Evolutionary conservation across 495 filamentous ascomycete genomes (phyloP), one percentile per base, ranked within the genome.

Genomic region (Ascobolus immersus): DNA sequence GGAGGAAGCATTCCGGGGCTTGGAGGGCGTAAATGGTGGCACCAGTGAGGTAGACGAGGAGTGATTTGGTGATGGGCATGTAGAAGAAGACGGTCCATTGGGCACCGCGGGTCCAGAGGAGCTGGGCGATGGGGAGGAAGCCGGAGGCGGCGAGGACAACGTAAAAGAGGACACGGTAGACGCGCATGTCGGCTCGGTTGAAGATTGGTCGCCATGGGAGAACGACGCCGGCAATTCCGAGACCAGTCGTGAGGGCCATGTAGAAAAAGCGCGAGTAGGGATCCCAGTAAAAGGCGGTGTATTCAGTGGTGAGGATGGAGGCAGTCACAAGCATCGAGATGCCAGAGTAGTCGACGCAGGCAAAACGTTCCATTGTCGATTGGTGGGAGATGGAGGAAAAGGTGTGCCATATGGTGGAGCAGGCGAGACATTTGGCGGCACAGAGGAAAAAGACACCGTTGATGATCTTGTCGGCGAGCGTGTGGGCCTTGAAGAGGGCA

Each of bases 241-340:
- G 62, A 12, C 69, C 51, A 42, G 77, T 70, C 5, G 86, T 94
- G 13, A 73, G 60, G 25, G 64, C 54, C 51, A 99, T 82, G 56
- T 93, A 96, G 18, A 69, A 58, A 66, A 74, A 89, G 21, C 80
- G 77, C 37, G 73, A 78, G 21, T 73, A 49, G 5, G 86, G 84
- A 41, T 99, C 89, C 54, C 84, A 90, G 52, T 99, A 94, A 55
- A 99, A 94, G 22, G 84, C 86, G 4, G 89, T 92, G 55, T 93
- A 94, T 51, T 99, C 86, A 34, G 78, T 90, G 3, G 86, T 92
- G 68, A 94, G 82, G 55, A 99, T 94, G 26, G 79, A 90, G 15
- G 86, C 77, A 6, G 86, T 89, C 28, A 99, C 84, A 15, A 99
- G 68, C 34, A 99, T 60, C 2, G 84, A 93, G 42, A 99, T 99